Base-by-base conservation (phyloP, 2,329 filamentous ascomycete species). In the Blastomyces emzantsi region DNA sequence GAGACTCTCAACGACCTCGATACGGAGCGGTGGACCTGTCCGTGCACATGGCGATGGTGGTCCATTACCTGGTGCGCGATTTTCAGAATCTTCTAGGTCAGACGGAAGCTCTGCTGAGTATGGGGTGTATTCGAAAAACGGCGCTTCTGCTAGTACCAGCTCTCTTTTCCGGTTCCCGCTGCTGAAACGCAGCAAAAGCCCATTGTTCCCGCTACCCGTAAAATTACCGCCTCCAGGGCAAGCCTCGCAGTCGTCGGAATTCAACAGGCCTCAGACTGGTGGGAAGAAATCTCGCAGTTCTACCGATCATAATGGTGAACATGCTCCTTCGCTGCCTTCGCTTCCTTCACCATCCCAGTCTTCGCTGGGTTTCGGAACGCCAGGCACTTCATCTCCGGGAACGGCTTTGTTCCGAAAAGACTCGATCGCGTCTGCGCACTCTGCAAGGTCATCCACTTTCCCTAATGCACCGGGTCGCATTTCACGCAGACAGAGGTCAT, bases 61-160 rank as follows among this genome's bases (percentile, higher is more conserved):
- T 64, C 85, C 86, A 8, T 80, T 89, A 25, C 85, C 87, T 13
- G 78, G 85, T 39, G 83, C 84, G 66, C 82, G 90, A 51, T 78
- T 89, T 36, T 94, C 90, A 5, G 93, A 97, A 71, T 97, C 93
- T 1, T 96, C 92, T 1, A 85, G 90, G 68, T 97, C 93, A 36
- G 92, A 97, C 74, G 89, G 85, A 55, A 96, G 90, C 76, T 90
- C 87, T 19, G 85, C 82, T 52, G 88, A 92, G 70, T 83, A 83
- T 68, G 80, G 80, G 51, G 78, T 85, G 60, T 84, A 84, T 74
- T 87, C 81, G 55, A 87, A 85, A 7, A 87, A 86, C 13, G 85
- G 89, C 66, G 85, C 83, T 11, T 78, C 83, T 17, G 81, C 84
- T 36, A 83, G 85, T 6, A 87, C 84, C 45, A 89, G 83, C 28